Evolutionary conservation across 805 yeast species (phyloP), one percentile per base, ranked within the genome.

Genomic region (Wickerhamiella shivajii): DNA sequence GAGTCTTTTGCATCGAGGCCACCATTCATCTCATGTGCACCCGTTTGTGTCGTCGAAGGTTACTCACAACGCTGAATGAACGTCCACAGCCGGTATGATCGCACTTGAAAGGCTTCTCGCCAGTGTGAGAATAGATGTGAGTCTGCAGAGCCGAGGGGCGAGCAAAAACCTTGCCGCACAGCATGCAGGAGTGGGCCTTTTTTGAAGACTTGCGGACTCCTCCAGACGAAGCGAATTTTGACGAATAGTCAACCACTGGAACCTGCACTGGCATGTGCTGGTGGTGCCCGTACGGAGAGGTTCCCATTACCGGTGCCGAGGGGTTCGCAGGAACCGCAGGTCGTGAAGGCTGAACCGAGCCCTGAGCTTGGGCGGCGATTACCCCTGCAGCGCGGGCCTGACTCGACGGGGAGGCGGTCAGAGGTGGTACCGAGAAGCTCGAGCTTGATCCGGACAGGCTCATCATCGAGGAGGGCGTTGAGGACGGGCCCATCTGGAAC

Each of bases 131-230:
- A 51, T 78, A 72, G 49, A 69, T 64, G 57, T 83, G 95, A 5
- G 87, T 81, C 50, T 73, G 76, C 36, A 83, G 61, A 4, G 90
- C 77, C 6, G 81, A 72, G 5, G 94, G 94, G 42, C 95, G 63
- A 38, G 81, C 76, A 59, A 84, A 84, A 28, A 73, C 74, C 51
- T 83, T 79, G 32, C 71, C 64, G 52, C 94, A 81, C 19, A 73
- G 67, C 17, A 41, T 39, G 42, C 64, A 50, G 33, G 47, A 45
- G 44, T 60, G 58, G 39, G 53, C 51, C 27, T 42, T 43, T 28
- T 29, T 29, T 10, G 36, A 11, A 9, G 22, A 14, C 28, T 31
- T 31, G 29, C 34, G 34, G 12, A 31, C 20, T 5, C 29, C 34
- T n/a, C n/a, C n/a, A n/a, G n/a, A n/a, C n/a, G n/a, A n/a, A n/a